phyloP scores from a whole-genome alignment of 2,329 filamentous ascomycete genomes.

The Myriosclerotinia duriaeana region DNA sequence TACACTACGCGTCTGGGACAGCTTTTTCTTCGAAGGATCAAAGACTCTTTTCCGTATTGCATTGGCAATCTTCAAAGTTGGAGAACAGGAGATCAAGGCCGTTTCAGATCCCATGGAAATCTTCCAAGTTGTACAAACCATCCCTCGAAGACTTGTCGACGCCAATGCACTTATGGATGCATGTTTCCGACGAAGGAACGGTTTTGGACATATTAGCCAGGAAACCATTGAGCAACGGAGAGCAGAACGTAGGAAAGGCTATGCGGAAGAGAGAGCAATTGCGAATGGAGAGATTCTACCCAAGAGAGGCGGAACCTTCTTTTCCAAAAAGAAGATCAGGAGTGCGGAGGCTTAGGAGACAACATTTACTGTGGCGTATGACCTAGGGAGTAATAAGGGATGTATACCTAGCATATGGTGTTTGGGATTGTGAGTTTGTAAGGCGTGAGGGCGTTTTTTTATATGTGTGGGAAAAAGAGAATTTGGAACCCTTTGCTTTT shows the following conservation, averaged over 20 bases:
- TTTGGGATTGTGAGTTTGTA: constrained; percentile 5
- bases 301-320: constrained; percentile 21
- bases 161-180: constrained; percentile 79
- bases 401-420: constrained; percentile 17
- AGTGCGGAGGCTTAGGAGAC: constrained; percentile 10
- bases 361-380: not conserved
- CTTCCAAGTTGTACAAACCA: constrained; percentile 87
- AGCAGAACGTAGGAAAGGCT: constrained; percentile 59
- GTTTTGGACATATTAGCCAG: constrained; percentile 79
- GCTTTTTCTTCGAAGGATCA: constrained; percentile 92
- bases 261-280: constrained; percentile 40
- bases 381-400: constrained; percentile 14
- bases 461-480: constrained; percentile 19
- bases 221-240: constrained; percentile 76
- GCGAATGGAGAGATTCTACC: constrained; percentile 25
- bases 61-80: constrained; percentile 85
- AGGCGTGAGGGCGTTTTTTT: not conserved
- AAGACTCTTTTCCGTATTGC: constrained; percentile 93
- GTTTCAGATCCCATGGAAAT: constrained; percentile 90
- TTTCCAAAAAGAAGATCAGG: constrained; percentile 19
- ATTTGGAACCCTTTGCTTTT: constrained; percentile 20
- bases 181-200: constrained; percentile 77
- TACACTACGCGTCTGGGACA: constrained; percentile 89
- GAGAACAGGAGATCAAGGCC: constrained; percentile 75
- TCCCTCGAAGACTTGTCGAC: constrained; percentile 79